These are phyloP conservation scores for Clitopilus passeckerianus DNA, from an alignment of 768 basidiomycete species.

Conservation along the genomic window DNA sequence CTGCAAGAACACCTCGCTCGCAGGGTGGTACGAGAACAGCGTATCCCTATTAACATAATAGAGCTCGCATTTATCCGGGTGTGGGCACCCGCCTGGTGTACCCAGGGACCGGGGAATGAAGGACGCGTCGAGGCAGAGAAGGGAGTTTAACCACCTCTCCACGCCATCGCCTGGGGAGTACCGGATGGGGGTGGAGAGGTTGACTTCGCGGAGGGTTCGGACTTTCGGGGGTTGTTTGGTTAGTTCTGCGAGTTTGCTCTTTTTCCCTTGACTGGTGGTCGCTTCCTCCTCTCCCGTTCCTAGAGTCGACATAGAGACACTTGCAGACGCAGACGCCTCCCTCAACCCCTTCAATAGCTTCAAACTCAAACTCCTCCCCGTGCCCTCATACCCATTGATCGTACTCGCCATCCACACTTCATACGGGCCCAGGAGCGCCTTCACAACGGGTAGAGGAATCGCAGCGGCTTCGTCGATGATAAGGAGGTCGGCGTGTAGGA, in stretches of 20 bases:
- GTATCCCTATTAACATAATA: slow-evolving; percentile 97
- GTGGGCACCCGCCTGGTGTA: slow-evolving; percentile 70
- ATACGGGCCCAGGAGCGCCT: slow-evolving; percentile 92
- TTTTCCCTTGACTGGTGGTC: too few relatives aligned
- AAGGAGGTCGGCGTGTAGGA: slow-evolving; percentile 95
- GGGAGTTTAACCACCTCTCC: slow-evolving; percentile 89
- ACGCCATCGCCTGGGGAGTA: slow-evolving; percentile 84
- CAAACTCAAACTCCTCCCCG: slow-evolving; percentile 95
- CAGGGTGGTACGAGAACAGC: slow-evolving; percentile 94
- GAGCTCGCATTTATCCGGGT: slow-evolving; percentile 90
- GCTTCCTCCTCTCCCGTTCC: slow-evolving; percentile 34
- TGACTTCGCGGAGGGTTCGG: slow-evolving; percentile 86
- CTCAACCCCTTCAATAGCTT: slow-evolving; percentile 97
- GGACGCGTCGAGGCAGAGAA: slow-evolving; percentile 90
- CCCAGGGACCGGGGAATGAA: slow-evolving; percentile 12
- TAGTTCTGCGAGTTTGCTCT: too few relatives aligned
- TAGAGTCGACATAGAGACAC: slow-evolving; percentile 53
- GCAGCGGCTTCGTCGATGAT: slow-evolving; percentile 99
- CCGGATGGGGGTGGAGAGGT: slow-evolving; percentile 92
- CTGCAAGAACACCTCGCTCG: slow-evolving; percentile 95
- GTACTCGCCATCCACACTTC: slow-evolving; percentile 99
- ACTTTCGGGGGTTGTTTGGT: slow-evolving; percentile 56
- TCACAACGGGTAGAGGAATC: slow-evolving; percentile 93
- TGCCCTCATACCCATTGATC: slow-evolving; percentile 99
- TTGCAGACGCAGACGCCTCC: slow-evolving; percentile 61